Percentiles rank a stretch among this genome's conserved stretches.
phyloP scores from a whole-genome alignment of 352 stramenopile species.

The Plasmopara muralis region DNA sequence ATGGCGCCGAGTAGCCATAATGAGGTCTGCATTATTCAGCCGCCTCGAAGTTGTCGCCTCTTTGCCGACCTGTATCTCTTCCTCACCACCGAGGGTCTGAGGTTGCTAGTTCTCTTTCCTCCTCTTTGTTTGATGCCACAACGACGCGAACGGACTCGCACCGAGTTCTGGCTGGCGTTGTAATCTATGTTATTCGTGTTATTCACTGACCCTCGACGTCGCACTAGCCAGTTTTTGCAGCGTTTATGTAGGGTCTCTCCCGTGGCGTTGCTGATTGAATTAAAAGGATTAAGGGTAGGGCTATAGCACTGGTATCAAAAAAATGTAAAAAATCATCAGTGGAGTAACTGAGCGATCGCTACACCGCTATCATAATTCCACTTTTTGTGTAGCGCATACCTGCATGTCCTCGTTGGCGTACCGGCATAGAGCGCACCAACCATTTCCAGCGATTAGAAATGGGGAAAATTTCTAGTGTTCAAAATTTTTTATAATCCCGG shows the following conservation, averaged over 20 bases:
- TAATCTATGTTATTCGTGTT: constrained; percentile 14
- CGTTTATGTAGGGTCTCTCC: constrained; percentile 6
- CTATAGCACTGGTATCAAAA: background rate
- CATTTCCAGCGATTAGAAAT: no score
- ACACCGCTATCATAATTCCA: no score
- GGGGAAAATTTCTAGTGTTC: no score
- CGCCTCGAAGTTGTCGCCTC: background rate
- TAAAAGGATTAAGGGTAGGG: constrained; percentile 8
- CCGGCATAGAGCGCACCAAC: no score
- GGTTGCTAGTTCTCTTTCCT: constrained; percentile 3
- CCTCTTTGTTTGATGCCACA: constrained; percentile 17
- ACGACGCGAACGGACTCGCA: constrained; percentile 6
- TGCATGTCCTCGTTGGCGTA: no score
- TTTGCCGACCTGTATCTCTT: constrained; percentile 9
- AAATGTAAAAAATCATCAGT: no score
- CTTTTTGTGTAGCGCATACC: no score
- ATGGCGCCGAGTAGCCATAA: constrained; percentile 15
- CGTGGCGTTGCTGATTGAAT: constrained; percentile 1
- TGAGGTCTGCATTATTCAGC: constrained; percentile 9
- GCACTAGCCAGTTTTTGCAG: constrained; percentile 11
- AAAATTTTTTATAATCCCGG: no score
- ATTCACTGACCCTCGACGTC: background rate
- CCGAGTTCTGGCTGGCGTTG: background rate
- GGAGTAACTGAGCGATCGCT: no score
- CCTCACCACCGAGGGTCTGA: background rate